Conservation (phyloP, 176 grass and related monocot species). For the Aegilops speltoides region DNA sequence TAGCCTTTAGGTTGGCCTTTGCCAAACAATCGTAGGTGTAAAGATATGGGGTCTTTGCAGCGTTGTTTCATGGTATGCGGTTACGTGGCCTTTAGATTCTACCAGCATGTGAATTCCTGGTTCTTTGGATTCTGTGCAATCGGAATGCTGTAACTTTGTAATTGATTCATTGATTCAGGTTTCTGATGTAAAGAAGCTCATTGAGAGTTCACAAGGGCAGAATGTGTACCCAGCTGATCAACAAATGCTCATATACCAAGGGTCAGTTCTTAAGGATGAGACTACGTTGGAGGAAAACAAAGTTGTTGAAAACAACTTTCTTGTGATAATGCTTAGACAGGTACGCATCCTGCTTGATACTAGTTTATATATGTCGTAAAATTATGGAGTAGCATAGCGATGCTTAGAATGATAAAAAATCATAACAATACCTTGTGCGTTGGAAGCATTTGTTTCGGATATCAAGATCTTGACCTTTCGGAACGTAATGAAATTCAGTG, state of each 20-base stretch:
- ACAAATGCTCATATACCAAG: conserved; percentile 86
- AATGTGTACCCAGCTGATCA: conserved; percentile 75
- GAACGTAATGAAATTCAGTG: background rate
- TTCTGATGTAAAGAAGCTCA: conserved; percentile 63
- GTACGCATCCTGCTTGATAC: conserved; percentile 39
- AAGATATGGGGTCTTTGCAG: background rate
- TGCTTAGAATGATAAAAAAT: background rate
- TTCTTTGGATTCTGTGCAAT: conserved; percentile 11
- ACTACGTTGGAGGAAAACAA: conserved; percentile 77
- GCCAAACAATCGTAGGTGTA: background rate
- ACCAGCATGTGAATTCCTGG: background rate
- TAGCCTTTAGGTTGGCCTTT: background rate
- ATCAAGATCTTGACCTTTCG: background rate
- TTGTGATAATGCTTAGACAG: conserved; percentile 90
- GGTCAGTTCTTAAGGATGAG: conserved; percentile 72
- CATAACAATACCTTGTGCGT: background rate
- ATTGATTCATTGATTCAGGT: conserved; percentile 51
- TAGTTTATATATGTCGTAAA: background rate
- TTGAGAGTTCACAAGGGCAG: conserved; percentile 64
- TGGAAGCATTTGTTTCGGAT: background rate
- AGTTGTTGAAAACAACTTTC: conserved; percentile 67
- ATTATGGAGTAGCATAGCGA: background rate
- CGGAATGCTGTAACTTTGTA: background rate
- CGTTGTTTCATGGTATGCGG: background rate
- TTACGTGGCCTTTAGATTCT: background rate